A percentile compares a stretch with the other conserved stretches of the same genome.
Conservation (phyloP, 345 rosid species). For the Hibiscus trionum region DNA sequence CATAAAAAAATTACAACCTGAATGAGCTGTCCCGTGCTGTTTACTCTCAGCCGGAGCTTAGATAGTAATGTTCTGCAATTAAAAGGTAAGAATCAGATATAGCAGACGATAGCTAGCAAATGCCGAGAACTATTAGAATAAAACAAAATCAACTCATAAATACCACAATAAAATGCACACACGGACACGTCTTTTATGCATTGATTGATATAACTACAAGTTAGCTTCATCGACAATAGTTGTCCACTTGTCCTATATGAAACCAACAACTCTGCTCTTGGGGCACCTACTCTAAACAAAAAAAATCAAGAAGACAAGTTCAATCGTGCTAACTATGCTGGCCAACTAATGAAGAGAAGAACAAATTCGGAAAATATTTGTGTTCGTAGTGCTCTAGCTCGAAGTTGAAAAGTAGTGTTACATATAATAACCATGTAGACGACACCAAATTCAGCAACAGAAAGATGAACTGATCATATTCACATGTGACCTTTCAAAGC, state of each 20-base stretch:
- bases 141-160: background rate
- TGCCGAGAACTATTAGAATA: background rate
- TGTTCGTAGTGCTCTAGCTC: background rate
- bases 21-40: background rate
- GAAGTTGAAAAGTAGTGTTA: background rate
- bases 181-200: background rate
- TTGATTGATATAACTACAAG: no score
- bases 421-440: background rate
- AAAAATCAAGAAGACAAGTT: no score
- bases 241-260: no score
- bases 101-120: background rate
- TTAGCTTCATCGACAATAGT: no score
- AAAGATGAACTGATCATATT: background rate
- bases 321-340: no score
- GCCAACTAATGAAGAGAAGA: no score
- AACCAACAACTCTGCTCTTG: no score
- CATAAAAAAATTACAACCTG: conserved; percentile 12
- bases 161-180: background rate
- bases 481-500: background rate
- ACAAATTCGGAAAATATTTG: no score
- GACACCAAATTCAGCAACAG: background rate
- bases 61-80: conserved; percentile 19
- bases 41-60: conserved; percentile 13
- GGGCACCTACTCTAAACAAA: no score
- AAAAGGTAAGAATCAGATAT: background rate